Conservation (phyloP, 148 eudicot species). For the Chenopodium formosanum region DNA sequence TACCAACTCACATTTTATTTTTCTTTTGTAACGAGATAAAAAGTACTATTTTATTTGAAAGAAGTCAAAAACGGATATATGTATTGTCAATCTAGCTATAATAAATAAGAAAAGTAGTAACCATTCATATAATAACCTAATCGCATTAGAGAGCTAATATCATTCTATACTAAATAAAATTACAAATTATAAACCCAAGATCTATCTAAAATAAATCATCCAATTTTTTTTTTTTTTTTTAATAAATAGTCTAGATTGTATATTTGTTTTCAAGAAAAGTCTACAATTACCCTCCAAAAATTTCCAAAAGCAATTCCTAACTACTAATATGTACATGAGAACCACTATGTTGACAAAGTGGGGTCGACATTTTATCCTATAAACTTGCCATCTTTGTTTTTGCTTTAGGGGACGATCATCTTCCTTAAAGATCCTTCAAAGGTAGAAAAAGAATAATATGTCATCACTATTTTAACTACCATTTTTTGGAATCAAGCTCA, state of each 20-base stretch:
- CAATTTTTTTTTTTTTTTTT: no score
- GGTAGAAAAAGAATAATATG: slow-evolving; percentile 24
- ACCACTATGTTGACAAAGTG: slow-evolving; percentile 11
- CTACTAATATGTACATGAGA: slow-evolving; percentile 2
- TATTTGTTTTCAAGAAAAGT: background rate
- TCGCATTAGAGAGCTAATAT: no score
- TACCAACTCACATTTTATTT: no score
- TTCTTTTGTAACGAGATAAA: no score
- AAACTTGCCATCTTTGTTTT: slow-evolving; percentile 3
- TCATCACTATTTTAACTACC: slow-evolving; percentile 18
- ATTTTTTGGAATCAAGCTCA: slow-evolving; percentile 17
- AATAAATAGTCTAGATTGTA: no score
- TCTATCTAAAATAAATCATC: no score
- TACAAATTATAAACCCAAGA: no score
- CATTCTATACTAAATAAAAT: no score
- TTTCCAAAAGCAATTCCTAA: slow-evolving; percentile 5
- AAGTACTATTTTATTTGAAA: no score
- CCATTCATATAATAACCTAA: no score
- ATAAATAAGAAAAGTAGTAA: background rate
- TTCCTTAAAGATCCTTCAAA: slow-evolving; percentile 1
- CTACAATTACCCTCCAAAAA: background rate
- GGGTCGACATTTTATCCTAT: slow-evolving; percentile 14
- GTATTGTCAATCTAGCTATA: no score
- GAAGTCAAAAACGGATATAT: no score
- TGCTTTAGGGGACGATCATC: slow-evolving; percentile 27